Base-by-base conservation (phyloP, 805 yeast species). In the Schwanniomyces occidentalis region DNA sequence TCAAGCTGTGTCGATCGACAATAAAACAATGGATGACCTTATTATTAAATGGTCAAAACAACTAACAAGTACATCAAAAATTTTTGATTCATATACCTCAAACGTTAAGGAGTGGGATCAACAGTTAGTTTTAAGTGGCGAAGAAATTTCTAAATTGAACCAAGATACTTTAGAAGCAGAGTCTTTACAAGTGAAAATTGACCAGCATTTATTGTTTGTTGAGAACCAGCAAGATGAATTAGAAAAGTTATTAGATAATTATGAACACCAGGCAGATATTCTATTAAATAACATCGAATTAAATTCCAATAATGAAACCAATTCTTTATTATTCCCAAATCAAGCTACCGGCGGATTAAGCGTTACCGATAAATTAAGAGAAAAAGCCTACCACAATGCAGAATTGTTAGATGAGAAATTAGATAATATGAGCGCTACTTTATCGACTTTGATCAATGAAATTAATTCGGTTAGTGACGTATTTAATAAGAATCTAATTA, bases 21-120 rank as follows among this genome's bases (percentile, higher is more conserved):
- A 93, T 62, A 88, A 88, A 58, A 88, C 96, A 1, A 68, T 93
- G 52, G 98, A 93, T 52, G 98, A 93, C 56, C 73, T 93, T 46
- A 85, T 93, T 27, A 77, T 89, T 9, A 89, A 85, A 60, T 93
- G 99, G 99, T 85, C 97, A 0, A 78, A 80, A 37, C 95, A 93
- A 46, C 63, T 93, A 40, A 71, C 91, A 2, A 72, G 76, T 9
- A 79, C 93, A 0, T 76, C 91, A 2, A 71, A 74, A 16, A 81
- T 85, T 23, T 93, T 90, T 62, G 82, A 82, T 39, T 61, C 71
- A 8, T 91, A 87, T 55, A 80, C 96, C 6, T 66, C 71, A 16
- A 83, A 82, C 40, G 80, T 91, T 14, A 80, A 82, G 42, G 73
- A 75, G 34, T 93, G 98, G 97, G 99, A 93, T 58, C 75, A 77